Base-by-base conservation (phyloP, 805 yeast species). In the Myxozyma mucilagina region DNA sequence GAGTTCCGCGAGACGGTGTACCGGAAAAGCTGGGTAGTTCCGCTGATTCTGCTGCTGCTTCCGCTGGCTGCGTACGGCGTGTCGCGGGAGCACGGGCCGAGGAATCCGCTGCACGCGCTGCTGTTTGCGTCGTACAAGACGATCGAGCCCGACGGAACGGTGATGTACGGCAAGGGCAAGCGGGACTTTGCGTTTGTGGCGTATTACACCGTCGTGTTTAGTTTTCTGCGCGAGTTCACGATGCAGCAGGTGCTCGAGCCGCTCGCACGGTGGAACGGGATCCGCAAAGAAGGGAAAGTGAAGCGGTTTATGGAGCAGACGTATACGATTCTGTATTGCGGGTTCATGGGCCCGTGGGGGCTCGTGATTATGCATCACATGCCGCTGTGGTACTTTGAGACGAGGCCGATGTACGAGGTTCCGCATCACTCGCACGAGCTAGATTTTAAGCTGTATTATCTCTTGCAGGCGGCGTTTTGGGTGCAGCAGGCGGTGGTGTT, bases 401-500 rank as follows among this genome's bases (percentile, higher is more conserved):
- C 97, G 2, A 79, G 84, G 3, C 85, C 89, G 41, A 88, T 93
- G 79, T 94, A 90, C 75, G 80, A 73, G 61, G 77, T 82, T 31
- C 99, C 99, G 6, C 98, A 94, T 76, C 79, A 82, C 62, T 80
- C 87, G 38, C 89, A 88, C 71, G 87, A 82, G 59, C 80, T 78
- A 63, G 78, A 80, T 59, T 87, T 88, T 78, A 94, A 94, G 77
- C 74, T 84, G 13, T 94, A 87, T 72, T 94, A 94, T 73, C 78
- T 94, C 63, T 85, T 89, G 45, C 98, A 94, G 77, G 97, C 98
- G 5, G 88, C 97, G 4, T 94, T 90, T 75, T 94, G 99, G 99
- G 85, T 91, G 24, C 99, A 94, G 78, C 99, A 94, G 76, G 86
- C 96, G 0, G 85, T 89, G 44, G 88, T 94, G 36, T 79, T 94